Percentiles rank a stretch among this genome's conserved stretches.
These are phyloP conservation scores for Diaporthe eres DNA, from an alignment of 2,329 filamentous ascomycete genomes.

Conservation along the genomic window DNA sequence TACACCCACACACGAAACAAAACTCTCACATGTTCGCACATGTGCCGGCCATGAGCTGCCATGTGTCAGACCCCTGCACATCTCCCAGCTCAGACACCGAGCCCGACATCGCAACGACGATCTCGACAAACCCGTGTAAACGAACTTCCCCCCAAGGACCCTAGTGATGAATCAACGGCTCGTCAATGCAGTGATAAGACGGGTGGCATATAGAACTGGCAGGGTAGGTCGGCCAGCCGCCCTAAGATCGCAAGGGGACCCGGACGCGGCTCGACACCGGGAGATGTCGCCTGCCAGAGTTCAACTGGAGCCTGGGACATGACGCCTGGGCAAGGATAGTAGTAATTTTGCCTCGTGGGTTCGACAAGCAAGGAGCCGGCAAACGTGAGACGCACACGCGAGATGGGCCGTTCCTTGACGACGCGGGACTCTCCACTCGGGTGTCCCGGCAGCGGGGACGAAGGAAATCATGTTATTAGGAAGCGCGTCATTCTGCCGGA, in stretches of 20 bases:
- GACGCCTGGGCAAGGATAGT: background rate
- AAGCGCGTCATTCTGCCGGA: background rate
- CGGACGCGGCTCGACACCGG: background rate
- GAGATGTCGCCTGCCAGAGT: conserved; percentile 12
- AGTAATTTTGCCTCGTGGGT: background rate
- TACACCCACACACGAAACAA: background rate
- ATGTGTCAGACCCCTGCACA: background rate
- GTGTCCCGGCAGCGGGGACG: background rate
- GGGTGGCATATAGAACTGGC: background rate
- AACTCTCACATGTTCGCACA: background rate
- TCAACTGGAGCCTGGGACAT: background rate
- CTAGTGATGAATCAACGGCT: background rate
- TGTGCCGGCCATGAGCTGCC: background rate
- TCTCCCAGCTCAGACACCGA: background rate
- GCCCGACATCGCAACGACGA: background rate
- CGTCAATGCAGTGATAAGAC: conserved; percentile 9
- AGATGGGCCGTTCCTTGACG: conserved; percentile 1
- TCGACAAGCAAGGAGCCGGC: background rate
- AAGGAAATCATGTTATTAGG: background rate
- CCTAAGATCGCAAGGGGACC: background rate
- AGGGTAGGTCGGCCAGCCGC: background rate
- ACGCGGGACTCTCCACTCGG: background rate
- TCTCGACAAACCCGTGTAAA: background rate
- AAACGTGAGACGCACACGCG: conserved; percentile 14
- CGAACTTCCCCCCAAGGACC: background rate